Conservation (phyloP, 2,329 filamentous ascomycete species). For the Trichoderma koningiopsis region DNA sequence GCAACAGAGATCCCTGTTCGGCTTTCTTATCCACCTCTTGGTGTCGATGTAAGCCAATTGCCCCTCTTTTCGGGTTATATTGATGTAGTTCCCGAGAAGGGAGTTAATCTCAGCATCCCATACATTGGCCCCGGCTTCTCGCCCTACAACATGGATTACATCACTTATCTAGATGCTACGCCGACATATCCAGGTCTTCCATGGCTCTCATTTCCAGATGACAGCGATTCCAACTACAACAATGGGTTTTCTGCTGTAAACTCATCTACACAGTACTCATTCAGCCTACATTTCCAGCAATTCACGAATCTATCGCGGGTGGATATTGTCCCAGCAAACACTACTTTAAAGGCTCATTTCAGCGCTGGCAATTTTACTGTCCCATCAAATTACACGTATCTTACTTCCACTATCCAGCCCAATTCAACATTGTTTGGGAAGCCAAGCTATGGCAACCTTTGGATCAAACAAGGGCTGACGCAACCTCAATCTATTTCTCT, state of each 20-base stretch:
- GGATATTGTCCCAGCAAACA: constrained; percentile 8
- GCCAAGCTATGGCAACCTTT: constrained; percentile 3
- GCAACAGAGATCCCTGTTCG: background rate
- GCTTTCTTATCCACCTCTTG: background rate
- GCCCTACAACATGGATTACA: constrained; percentile 7
- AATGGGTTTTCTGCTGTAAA: background rate
- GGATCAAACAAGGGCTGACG: background rate
- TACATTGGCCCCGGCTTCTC: constrained; percentile 3
- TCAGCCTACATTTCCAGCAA: background rate
- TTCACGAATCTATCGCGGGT: background rate
- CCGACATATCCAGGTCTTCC: background rate
- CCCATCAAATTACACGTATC: background rate
- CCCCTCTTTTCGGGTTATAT: constrained; percentile 8
- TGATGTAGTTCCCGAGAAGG: background rate
- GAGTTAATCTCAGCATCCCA: background rate
- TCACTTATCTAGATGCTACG: background rate
- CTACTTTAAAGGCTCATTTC: background rate
- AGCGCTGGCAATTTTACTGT: background rate
- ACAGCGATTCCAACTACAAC: background rate
- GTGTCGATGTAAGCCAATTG: background rate
- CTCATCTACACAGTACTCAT: background rate
- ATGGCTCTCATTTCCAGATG: constrained; percentile 2
- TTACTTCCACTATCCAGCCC: background rate
- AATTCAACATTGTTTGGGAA: background rate
- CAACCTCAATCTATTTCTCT: background rate